Base-by-base conservation (phyloP, 1,139 yeast species). In the Spathaspora sp. region DNA sequence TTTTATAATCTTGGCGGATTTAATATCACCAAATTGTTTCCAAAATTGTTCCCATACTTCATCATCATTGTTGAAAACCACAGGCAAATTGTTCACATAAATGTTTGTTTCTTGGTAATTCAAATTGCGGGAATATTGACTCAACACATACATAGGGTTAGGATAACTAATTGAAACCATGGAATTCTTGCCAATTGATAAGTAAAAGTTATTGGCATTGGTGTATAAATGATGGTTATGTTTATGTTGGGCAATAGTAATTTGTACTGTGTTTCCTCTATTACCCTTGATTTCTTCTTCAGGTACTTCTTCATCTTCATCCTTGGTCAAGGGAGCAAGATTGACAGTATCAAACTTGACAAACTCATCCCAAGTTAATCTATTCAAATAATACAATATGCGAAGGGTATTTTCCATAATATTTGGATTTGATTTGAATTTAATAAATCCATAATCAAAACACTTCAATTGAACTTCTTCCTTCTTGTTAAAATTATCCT, bases 31-130 rank as follows among this genome's bases (percentile, higher is more conserved):
- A 60, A 72, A 73, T 50, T 68, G 74, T 33, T 53, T 49, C 78
- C 78, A 73, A 55, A 73, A 73, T 25, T 48, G 33, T 43, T 61
- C 68, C 78, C 78, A 73, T 18, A 64, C 52, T 8, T 49, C 52
- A 56, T 73, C 78, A 49, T 72, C 58, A 51, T 72, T 70, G 25
- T 68, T 70, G 44, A 77, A 72, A 6, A 67, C 51, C 5, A 68
- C 56, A 0, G 85, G 77, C 34, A 82, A 63, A 53, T 80, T 79
- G 48, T 75, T 79, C 17, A 82, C 80, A 55, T 81, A 82, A 39
- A 82, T 67, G 56, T 82, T 82, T 2, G 86, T 78, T 55, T 80
- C 85, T 59, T 82, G 87, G 54, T 68, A 72, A 52, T 73, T 72
- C 53, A 41, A 53, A 53, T 46, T 58, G 56, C 44, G 58, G 44